Base-by-base conservation (phyloP, 73 alveolate species). In the Paramecium tetraurelia region DNA sequence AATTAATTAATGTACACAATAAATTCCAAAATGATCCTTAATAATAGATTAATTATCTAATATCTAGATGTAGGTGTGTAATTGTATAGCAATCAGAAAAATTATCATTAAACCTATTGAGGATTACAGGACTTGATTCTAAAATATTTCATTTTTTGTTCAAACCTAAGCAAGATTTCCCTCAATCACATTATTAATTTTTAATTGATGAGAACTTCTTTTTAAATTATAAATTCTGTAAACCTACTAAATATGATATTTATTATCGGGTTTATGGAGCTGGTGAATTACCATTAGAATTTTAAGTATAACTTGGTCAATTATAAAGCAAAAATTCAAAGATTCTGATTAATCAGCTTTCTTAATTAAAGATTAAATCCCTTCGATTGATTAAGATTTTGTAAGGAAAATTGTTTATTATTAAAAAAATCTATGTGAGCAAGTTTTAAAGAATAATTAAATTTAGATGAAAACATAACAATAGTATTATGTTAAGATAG, bases 201-300 rank as follows among this genome's bases (percentile, higher is more conserved):
- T 7, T 4, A 21, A 22, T 24, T 41, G 76, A 80, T 80, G 90
- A 44, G 0, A 14, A 46, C 16, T 80, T 80, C 11, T 22, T 22
- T 44, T 38, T 16, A 22, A 80, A 43, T 80, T 80, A 80, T 80
- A 43, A 22, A 46, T 41, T 80, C 20, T 16, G 0, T 18, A 22
- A 80, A 41, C 46, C 57, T 18, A 48, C 10, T 80, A 80, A 80
- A 44, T 18, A 20, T 41, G 90, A 80, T 80, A 46, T 80, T 24
- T 80, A 80, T 80, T 80, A 44, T 41, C 40, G 90, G 1, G 57
- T 80, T 21, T 48, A n/a, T 16, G 90, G 90, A 22, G 72, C 76
- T 21, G 90, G 90, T 14, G 90, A 80, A 40, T 24, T 80, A 27
- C 90, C 90, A 16, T 48, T 80, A 44, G 76, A 80, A 21, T 80